A percentile compares a stretch with the other conserved stretches of the same genome.
These are phyloP conservation scores for Aureobasidium sp. DNA, from an alignment of 2,329 filamentous ascomycete species.

Conservation along the genomic window DNA sequence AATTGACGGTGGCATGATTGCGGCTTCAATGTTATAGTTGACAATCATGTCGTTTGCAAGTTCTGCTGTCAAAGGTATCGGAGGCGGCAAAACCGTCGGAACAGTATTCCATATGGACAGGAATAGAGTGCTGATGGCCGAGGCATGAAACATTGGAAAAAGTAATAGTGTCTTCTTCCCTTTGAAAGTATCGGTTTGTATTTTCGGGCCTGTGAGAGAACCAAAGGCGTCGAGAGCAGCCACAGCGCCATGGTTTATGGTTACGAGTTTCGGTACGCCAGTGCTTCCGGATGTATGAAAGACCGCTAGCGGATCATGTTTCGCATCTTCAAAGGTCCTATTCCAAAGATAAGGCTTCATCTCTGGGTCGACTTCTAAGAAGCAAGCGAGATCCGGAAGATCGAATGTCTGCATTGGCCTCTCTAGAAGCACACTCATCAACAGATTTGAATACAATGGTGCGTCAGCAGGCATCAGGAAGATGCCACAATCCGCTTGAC, in stretches of 20 bases:
- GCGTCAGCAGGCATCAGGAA: constrained; percentile 1
- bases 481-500: not conserved
- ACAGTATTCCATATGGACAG: constrained; percentile 22
- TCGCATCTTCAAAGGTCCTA: not conserved
- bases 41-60: constrained; percentile 26
- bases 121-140: constrained; percentile 25
- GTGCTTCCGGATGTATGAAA: constrained; percentile 51
- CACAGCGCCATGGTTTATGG: constrained; percentile 38
- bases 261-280: constrained; percentile 48
- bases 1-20: constrained; percentile 24
- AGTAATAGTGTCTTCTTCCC: constrained; percentile 29
- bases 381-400: not conserved
- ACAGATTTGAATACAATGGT: not conserved
- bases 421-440: constrained; percentile 2
- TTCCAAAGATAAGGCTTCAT: not conserved
- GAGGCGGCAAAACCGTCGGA: constrained; percentile 21
- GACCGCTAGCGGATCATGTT: too few species aligned
- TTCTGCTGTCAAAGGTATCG: constrained; percentile 23
- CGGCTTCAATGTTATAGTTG: constrained; percentile 23
- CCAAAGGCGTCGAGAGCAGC: constrained; percentile 43
- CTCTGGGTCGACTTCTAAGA: not conserved
- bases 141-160: constrained; percentile 25
- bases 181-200: constrained; percentile 23
- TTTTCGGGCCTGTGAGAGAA: constrained; percentile 37
- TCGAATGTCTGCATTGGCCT: not conserved